Percentiles rank a stretch among this genome's conserved stretches.
phyloP scores from a whole-genome alignment of 768 basidiomycete species.

The Pholiota microspora region DNA sequence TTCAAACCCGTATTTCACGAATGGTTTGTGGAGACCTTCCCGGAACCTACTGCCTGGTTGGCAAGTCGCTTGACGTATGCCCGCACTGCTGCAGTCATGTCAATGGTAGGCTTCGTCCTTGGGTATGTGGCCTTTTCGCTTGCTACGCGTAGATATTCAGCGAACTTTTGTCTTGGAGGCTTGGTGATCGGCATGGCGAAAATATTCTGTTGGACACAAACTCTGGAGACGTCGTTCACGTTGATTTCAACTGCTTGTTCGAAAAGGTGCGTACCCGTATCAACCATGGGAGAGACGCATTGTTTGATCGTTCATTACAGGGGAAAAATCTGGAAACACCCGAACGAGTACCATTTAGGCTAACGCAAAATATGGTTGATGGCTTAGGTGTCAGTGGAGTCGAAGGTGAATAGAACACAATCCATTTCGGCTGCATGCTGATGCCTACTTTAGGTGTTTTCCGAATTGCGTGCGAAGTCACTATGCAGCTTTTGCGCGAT shows the following conservation, averaged over 20 bases:
- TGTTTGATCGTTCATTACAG: conserved; percentile 17
- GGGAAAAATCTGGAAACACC: conserved; percentile 86
- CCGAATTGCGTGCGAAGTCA: conserved; percentile 88
- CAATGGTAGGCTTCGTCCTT: conserved; percentile 96
- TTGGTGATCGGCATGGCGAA: conserved; percentile 97
- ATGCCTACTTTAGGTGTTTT: conserved; percentile 63
- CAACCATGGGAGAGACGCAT: conserved; percentile 23
- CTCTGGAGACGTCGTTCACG: conserved; percentile 90
- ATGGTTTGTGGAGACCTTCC: conserved; percentile 97
- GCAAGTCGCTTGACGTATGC: conserved; percentile 83
- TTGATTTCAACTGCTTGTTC: conserved; percentile 97
- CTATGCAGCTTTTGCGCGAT: conserved; percentile 79
- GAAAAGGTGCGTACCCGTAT: conserved; percentile 63
- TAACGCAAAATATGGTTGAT: conserved; percentile 91
- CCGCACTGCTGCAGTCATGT: conserved; percentile 94
- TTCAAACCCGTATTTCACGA: conserved; percentile 90
- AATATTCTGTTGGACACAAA: conserved; percentile 91
- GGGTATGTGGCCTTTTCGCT: conserved; percentile 52
- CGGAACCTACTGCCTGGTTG: conserved; percentile 95
- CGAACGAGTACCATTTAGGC: conserved; percentile 90
- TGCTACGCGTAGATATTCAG: too few species aligned
- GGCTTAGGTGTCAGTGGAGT: conserved; percentile 91
- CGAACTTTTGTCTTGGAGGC: conserved; percentile 18
- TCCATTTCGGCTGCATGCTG: neutral
- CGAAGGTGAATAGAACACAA: conserved; percentile 58